These are phyloP conservation scores for Plantago coronopus DNA, from an alignment of 305 asterid species.

Conservation along the genomic window DNA sequence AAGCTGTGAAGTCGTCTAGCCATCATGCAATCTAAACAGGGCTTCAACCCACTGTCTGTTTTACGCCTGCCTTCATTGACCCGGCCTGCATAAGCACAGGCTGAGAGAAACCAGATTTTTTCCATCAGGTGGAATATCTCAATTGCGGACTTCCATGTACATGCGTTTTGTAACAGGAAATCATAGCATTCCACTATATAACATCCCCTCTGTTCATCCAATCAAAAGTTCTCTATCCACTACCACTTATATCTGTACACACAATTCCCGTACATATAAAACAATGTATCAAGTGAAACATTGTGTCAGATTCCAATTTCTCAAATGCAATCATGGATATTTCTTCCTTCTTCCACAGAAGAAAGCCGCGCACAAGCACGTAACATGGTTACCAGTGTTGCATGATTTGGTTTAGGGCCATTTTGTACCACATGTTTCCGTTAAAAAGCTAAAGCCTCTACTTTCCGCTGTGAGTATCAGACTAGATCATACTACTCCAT, in stretches of 20 bases:
- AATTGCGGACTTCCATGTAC: constrained; percentile 59
- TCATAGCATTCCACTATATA: constrained; percentile 75
- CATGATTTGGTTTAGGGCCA: constrained; percentile 46
- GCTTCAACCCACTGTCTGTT: constrained; percentile 72
- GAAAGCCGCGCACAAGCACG: constrained; percentile 63
- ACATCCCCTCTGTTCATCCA: constrained; percentile 44
- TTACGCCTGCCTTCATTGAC: constrained; percentile 63
- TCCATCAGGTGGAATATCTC: constrained; percentile 56
- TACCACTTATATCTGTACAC: constrained; percentile 51
- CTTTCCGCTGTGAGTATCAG: constrained; percentile 41
- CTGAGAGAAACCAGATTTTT: constrained; percentile 46
- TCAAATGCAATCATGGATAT: constrained; percentile 45
- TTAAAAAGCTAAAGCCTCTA: constrained; percentile 48
- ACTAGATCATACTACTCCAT: constrained; percentile 67
- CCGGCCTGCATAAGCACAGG: constrained; percentile 71
- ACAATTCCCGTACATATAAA: constrained; percentile 82
- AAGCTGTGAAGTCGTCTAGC: background rate
- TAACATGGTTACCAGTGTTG: constrained; percentile 53
- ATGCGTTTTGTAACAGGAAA: constrained; percentile 64
- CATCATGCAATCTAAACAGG: constrained; percentile 31
- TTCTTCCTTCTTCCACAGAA: constrained; percentile 50
- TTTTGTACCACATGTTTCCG: constrained; percentile 46
- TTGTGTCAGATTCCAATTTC: constrained; percentile 32
- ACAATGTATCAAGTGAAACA: constrained; percentile 51
- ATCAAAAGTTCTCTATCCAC: constrained; percentile 58